These are phyloP conservation scores for Naematelia aurantialba DNA, from an alignment of 768 basidiomycete genomes.

Conservation along the genomic window DNA sequence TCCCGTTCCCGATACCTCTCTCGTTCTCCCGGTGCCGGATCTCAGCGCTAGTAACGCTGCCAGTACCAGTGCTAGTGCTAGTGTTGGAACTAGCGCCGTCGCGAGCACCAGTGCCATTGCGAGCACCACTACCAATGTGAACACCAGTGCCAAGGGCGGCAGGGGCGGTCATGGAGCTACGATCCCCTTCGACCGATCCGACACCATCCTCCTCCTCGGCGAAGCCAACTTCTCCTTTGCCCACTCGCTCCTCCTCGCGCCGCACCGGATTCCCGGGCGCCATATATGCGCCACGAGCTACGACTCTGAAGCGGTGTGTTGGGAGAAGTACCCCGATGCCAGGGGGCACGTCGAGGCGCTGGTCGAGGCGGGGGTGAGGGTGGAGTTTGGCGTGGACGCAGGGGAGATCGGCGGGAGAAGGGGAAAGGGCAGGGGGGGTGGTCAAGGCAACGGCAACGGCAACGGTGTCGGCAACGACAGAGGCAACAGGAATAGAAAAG, in stretches of 20 bases:
- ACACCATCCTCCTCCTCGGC: conserved; percentile 62
- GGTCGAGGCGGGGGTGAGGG: conserved; percentile 61
- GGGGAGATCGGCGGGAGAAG: conserved; percentile 66
- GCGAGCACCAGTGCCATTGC: background rate
- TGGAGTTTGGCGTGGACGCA: conserved; percentile 83
- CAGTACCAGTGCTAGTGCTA: no score
- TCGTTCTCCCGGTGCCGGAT: no score
- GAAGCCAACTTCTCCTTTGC: conserved; percentile 94
- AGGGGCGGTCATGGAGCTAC: conserved; percentile 8
- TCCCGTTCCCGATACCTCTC: no score
- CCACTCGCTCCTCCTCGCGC: conserved; percentile 65
- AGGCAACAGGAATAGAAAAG: conserved; percentile 6
- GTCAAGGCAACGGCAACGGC: conserved; percentile 44
- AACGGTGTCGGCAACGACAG: background rate
- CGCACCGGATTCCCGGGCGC: conserved; percentile 57
- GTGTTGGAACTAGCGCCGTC: no score
- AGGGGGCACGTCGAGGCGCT: conserved; percentile 59
- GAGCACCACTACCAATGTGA: no score
- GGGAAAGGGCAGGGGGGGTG: conserved; percentile 58
- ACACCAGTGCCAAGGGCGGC: background rate
- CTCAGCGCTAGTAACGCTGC: no score
- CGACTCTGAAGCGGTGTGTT: conserved; percentile 72
- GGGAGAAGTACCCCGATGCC: conserved; percentile 72
- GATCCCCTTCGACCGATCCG: conserved; percentile 43
- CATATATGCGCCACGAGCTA: conserved; percentile 81